These are phyloP conservation scores for Lyophyllum semitale DNA, from an alignment of 768 basidiomycete genomes.

Conservation along the genomic window DNA sequence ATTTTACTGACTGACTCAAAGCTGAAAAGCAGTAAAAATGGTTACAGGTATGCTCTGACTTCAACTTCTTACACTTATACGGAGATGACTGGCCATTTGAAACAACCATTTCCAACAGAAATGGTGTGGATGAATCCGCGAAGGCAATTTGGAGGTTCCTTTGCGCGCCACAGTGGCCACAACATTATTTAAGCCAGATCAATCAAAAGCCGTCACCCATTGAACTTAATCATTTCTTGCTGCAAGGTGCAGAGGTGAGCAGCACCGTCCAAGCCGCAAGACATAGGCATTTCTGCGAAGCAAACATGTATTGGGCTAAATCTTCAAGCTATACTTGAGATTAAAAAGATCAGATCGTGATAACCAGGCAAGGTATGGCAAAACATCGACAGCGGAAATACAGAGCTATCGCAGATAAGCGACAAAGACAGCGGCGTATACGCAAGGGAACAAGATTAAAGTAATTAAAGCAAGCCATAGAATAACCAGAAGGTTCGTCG, in stretches of 20 bases:
- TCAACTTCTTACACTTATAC: no score
- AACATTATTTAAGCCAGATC: neutral
- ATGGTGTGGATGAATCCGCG: neutral
- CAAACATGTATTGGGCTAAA: neutral
- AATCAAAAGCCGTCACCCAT: neutral
- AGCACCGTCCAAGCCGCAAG: no score
- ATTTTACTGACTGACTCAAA: no score
- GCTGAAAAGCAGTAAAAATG: no score
- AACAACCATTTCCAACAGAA: no score
- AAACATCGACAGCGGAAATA: neutral
- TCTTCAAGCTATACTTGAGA: conserved; percentile 7
- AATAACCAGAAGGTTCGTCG: conserved; percentile 12
- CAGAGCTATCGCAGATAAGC: neutral
- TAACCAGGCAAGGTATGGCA: neutral
- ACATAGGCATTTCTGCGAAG: neutral
- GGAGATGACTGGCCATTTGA: no score
- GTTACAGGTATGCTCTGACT: no score
- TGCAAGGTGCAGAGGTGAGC: no score
- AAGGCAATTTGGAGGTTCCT: neutral
- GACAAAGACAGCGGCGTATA: neutral
- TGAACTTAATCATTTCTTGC: neutral
- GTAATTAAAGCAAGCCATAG: conserved; percentile 12
- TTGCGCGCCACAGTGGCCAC: neutral
- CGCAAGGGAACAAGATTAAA: conserved; percentile 1
- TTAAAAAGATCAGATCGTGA: neutral